Percentiles rank a stretch among this genome's conserved stretches.
Evolutionary conservation across 495 filamentous ascomycete genomes (phyloP).

Genomic region (Aspergillus mulundensis): DNA sequence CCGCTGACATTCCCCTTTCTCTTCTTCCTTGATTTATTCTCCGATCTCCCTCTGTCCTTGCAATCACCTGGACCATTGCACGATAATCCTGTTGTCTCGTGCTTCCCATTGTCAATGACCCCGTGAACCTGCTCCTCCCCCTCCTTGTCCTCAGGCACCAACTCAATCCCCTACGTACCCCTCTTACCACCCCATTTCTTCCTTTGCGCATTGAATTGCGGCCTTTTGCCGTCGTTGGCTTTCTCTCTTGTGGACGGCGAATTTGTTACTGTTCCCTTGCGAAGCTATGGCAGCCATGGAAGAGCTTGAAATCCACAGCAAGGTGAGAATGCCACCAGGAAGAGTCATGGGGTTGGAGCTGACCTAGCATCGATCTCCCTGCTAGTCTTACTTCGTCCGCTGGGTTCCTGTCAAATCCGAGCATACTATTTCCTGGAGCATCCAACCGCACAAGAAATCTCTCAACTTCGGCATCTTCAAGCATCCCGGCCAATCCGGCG

Average conservation of each 20-base stretch:
- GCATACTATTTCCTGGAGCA: conserved; percentile 95
- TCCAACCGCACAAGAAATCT: conserved; percentile 95
- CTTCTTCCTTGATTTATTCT: not conserved
- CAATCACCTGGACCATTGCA: not conserved
- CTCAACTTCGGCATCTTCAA: conserved; percentile 98
- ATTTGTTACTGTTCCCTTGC: not conserved
- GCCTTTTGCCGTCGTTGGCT: not conserved
- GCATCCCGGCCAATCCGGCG: conserved; percentile 69
- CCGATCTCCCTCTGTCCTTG: not conserved
- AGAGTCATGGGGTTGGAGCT: not conserved
- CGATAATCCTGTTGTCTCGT: not conserved
- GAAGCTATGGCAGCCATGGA: conserved; percentile 85
- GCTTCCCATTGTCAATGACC: not conserved
- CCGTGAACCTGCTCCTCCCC: not conserved
- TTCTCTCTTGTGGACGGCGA: not conserved
- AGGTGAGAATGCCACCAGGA: conserved; percentile 52
- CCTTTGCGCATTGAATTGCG: not conserved
- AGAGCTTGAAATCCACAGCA: conserved; percentile 96
- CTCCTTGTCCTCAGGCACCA: not conserved
- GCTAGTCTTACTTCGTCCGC: conserved; percentile 90
- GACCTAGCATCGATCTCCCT: conserved; percentile 8
- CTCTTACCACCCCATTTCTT: not conserved
- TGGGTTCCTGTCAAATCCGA: conserved; percentile 88
- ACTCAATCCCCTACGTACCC: not conserved
- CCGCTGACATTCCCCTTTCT: not conserved